These are phyloP conservation scores for Aleurites moluccanus DNA, from an alignment of 441 rosid species.

Conservation along the genomic window DNA sequence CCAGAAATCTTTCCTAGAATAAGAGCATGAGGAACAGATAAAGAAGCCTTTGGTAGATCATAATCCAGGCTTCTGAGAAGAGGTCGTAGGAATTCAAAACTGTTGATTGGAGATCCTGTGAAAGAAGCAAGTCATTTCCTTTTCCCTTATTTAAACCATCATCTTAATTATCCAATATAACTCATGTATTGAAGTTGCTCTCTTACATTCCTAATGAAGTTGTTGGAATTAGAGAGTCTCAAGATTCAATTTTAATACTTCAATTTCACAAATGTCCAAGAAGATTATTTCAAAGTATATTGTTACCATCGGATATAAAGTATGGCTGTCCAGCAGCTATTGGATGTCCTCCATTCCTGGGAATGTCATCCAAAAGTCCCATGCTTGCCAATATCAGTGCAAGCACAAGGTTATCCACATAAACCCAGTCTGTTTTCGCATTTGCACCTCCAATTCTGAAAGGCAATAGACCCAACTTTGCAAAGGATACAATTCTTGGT, in stretches of 20 bases:
- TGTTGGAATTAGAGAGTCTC: background rate
- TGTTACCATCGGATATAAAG: constrained; percentile 86
- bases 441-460: constrained; percentile 67
- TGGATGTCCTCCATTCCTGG: constrained; percentile 57
- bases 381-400: constrained; percentile 81
- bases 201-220: background rate
- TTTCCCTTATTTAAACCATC: background rate
- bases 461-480: constrained; percentile 66
- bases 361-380: constrained; percentile 90
- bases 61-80: constrained; percentile 70
- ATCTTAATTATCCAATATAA: constrained; percentile 1
- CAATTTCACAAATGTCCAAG: background rate
- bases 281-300: constrained; percentile 1
- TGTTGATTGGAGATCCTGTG: constrained; percentile 81
- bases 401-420: constrained; percentile 82
- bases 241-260: constrained; percentile 1
- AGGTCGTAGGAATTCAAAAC: constrained; percentile 76
- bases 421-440: constrained; percentile 88
- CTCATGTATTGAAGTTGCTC: background rate
- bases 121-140: constrained; percentile 10
- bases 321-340: constrained; percentile 94
- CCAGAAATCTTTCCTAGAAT: constrained; percentile 57
- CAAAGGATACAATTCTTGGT: constrained; percentile 75
- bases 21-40: constrained; percentile 60
- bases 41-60: constrained; percentile 56